These are phyloP conservation scores for Gentiana dahurica DNA, from an alignment of 257 asterid species.

Conservation along the genomic window DNA sequence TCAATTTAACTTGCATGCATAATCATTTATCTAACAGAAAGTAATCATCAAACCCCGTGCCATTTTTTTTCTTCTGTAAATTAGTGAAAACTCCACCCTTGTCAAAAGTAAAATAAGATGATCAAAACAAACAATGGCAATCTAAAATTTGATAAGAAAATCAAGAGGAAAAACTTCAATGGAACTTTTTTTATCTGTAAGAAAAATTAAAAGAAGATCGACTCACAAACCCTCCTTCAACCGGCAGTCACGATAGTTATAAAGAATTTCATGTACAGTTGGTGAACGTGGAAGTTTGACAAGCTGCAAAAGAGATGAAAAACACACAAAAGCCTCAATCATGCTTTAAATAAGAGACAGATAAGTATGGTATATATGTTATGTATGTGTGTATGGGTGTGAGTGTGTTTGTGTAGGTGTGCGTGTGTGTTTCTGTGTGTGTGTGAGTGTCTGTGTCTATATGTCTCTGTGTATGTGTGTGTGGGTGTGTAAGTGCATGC, in stretches of 20 bases:
- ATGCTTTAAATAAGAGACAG: constrained; percentile 1
- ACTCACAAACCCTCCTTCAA: constrained; percentile 52
- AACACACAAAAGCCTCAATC: constrained; percentile 5
- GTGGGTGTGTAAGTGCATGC: no score
- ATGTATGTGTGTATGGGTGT: not conserved
- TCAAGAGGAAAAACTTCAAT: no score
- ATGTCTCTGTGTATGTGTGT: no score
- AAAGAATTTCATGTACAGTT: constrained; percentile 41
- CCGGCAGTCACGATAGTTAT: constrained; percentile 46
- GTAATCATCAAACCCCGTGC: no score
- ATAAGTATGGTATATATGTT: not conserved
- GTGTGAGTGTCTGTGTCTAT: no score
- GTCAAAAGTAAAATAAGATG: not conserved
- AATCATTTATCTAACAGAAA: no score
- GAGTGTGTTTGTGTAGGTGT: not conserved
- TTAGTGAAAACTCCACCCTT: no score
- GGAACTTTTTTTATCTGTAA: no score
- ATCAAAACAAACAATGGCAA: not conserved
- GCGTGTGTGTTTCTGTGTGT: no score
- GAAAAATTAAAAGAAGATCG: not conserved
- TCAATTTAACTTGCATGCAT: no score
- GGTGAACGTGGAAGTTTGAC: constrained; percentile 74
- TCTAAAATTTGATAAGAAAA: no score
- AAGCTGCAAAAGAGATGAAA: constrained; percentile 37
- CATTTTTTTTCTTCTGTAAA: no score